Base-by-base conservation (phyloP, 2,329 filamentous ascomycete genomes). In the Clonostachys solani region DNA sequence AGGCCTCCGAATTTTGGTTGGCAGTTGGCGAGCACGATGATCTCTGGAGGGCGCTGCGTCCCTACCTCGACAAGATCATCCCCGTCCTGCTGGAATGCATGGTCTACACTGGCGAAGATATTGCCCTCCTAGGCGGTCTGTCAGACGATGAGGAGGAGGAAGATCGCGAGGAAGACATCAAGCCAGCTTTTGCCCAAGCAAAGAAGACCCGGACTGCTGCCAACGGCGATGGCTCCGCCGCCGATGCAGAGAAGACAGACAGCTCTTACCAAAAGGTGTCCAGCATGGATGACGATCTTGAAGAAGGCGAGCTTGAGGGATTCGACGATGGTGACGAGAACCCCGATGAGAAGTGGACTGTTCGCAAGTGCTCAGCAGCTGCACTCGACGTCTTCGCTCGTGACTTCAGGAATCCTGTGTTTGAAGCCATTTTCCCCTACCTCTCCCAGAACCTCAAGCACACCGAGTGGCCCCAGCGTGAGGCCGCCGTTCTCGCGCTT, bases 1-100 rank as follows among this genome's bases (percentile, higher is more conserved):
- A 99, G 63, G 94, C 94, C 9, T 91, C 94, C 6, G 94, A 99
- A 65, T 99, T 99, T 62, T 99, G 95, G 91, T 81, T 99, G 41
- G 90, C 90, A 37, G 85, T 95, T 17, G 92, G 91, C 50, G 94
- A 96, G 63, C 89, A 96, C 61, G 81, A 88, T 40, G 81, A 86
- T 49, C 72, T 97, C 46, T 90, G 89, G 72, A 78, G 83, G 54
- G 79, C 83, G 1, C 74, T 99, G 42, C 83, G 79, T 9, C 91
- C 91, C 0, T 89, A 89, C 61, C 80, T 97, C 47, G 69, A 80
- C 54, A 89, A 88, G 64, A 92, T 97, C 53, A 86, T 99, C 33
- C 94, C 94, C 0, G 87, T 96, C 2, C 73, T 99, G 45, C 78
- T 99, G 8, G 84, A 94, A 54, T 95, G 89, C 62, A 99, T 99